Evolutionary conservation across 805 yeast genomes (phyloP).

Genomic region (Schwanniomyces sp.): DNA sequence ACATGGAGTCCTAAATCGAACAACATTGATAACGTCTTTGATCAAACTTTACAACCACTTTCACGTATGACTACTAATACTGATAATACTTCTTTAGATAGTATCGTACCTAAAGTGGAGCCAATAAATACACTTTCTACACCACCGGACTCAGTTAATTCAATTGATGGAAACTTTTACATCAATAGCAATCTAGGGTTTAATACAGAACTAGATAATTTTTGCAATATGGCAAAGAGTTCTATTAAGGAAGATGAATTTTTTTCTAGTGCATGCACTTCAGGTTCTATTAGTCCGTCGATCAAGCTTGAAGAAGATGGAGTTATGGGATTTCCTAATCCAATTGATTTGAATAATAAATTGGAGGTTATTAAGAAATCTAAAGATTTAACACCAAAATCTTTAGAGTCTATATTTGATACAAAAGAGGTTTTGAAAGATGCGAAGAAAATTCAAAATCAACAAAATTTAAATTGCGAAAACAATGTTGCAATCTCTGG

Average conservation of each 20-base stretch:
- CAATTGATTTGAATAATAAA: slow-evolving; percentile 14
- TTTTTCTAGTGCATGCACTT: slow-evolving; percentile 10
- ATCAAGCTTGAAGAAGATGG: slow-evolving; percentile 2
- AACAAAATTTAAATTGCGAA: background rate
- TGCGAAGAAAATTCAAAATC: slow-evolving; percentile 1
- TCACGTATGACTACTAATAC: slow-evolving; percentile 3
- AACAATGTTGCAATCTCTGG: background rate
- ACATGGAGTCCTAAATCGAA: background rate
- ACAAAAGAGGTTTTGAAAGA: slow-evolving; percentile 27
- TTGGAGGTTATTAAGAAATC: slow-evolving; percentile 4
- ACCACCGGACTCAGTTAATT: background rate
- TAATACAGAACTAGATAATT: background rate
- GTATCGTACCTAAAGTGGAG: background rate
- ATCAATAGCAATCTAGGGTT: background rate
- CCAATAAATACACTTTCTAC: background rate
- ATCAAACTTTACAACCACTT: slow-evolving; percentile 7
- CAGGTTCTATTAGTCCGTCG: slow-evolving; percentile 3
- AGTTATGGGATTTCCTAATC: slow-evolving; percentile 2
- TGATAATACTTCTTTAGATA: background rate
- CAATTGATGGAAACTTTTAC: too few relatives aligned
- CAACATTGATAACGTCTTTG: background rate
- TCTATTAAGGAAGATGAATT: slow-evolving; percentile 8
- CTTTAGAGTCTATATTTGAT: slow-evolving; percentile 27
- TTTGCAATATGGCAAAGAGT: slow-evolving; percentile 5
- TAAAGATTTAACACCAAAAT: slow-evolving; percentile 20